Evolutionary conservation across 805 yeast species (phyloP).

Genomic region (Pichia heedii): DNA sequence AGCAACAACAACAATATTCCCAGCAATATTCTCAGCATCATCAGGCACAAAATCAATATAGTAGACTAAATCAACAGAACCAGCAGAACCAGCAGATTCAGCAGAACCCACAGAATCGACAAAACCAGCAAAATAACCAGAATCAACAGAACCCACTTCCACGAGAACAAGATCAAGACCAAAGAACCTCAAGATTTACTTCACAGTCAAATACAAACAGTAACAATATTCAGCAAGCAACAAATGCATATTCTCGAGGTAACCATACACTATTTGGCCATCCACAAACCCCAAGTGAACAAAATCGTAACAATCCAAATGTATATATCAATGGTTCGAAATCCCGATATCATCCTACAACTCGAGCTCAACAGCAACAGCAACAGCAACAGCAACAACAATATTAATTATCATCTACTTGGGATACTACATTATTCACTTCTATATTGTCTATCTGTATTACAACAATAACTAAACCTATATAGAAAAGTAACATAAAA

Average conservation of each 20-base stretch:
- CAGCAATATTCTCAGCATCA: neutral
- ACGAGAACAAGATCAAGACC: neutral
- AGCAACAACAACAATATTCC: neutral
- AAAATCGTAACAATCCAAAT: neutral
- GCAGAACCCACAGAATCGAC: too few species aligned
- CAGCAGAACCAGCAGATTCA: too few species aligned
- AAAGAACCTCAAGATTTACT: neutral
- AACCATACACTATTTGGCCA: constrained; percentile 7
- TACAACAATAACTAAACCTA: constrained; percentile 1
- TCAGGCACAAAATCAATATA: too few species aligned
- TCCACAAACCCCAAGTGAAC: neutral
- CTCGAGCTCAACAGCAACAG: constrained; percentile 24
- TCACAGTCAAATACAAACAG: neutral
- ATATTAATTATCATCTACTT: too few species aligned
- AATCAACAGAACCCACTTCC: too few species aligned
- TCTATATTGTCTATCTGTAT: neutral
- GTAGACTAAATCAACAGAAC: too few species aligned
- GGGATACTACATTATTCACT: neutral
- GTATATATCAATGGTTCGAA: constrained; percentile 3
- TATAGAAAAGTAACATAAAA: too few species aligned
- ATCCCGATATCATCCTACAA: constrained; percentile 20
- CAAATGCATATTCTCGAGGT: constrained; percentile 4
- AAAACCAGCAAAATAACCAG: neutral
- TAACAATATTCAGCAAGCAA: neutral
- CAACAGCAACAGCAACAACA: neutral